Percentiles rank a stretch among this genome's conserved stretches.
These are phyloP conservation scores for Cercospora citrullina DNA, from an alignment of 2,329 filamentous ascomycete species.

Conservation along the genomic window DNA sequence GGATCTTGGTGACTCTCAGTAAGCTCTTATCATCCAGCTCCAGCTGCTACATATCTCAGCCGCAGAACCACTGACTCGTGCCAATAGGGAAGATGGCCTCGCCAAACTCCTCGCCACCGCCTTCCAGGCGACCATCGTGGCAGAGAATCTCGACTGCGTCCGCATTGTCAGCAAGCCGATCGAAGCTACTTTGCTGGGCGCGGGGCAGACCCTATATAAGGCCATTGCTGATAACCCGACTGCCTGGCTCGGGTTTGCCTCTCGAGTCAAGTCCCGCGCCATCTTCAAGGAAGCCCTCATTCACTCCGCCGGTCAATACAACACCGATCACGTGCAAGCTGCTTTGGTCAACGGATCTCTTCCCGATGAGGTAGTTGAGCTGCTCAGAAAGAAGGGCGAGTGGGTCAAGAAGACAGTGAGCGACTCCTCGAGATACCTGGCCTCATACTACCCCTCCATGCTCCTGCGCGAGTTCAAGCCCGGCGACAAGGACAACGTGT, in stretches of 20 bases:
- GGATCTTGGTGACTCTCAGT: constrained; percentile 42
- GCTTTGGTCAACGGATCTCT: constrained; percentile 29
- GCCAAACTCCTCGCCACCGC: constrained; percentile 43
- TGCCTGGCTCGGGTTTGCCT: constrained; percentile 49
- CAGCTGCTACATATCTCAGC: neutral
- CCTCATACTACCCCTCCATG: constrained; percentile 39
- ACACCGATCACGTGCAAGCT: constrained; percentile 28
- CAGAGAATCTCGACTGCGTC: constrained; percentile 49
- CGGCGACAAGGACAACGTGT: constrained; percentile 38
- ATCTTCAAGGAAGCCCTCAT: constrained; percentile 50
- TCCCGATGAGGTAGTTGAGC: constrained; percentile 20
- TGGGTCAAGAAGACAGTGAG: constrained; percentile 34
- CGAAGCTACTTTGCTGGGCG: constrained; percentile 50
- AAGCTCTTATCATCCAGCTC: neutral
- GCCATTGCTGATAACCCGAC: constrained; percentile 47
- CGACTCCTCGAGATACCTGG: constrained; percentile 35
- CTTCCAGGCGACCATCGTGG: constrained; percentile 46
- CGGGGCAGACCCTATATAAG: constrained; percentile 49
- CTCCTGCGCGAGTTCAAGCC: constrained; percentile 33
- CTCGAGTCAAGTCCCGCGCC: constrained; percentile 48
- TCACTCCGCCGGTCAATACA: constrained; percentile 48
- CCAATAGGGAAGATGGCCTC: constrained; percentile 37
- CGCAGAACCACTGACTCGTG: neutral
- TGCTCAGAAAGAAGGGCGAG: constrained; percentile 38
- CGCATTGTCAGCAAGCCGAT: constrained; percentile 47